Evolutionary conservation across 2,329 filamentous ascomycete species (phyloP).

Genomic region (Colletotrichum truncatum): DNA sequence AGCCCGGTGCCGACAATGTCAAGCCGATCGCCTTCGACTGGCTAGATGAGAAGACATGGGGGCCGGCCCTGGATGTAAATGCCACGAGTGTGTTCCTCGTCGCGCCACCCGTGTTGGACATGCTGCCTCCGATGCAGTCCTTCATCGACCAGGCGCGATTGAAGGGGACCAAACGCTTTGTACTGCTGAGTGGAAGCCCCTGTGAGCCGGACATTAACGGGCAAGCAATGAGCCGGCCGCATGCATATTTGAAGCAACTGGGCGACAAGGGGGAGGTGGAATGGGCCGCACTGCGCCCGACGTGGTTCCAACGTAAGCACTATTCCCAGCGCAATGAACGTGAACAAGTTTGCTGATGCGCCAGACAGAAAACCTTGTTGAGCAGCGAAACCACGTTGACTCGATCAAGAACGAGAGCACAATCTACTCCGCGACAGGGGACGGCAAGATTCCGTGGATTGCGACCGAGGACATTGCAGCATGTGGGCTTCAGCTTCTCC

Average conservation of each 20-base stretch:
- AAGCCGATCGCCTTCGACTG: slow-evolving; percentile 53
- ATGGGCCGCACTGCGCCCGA: slow-evolving; percentile 54
- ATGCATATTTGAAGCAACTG: slow-evolving; percentile 47
- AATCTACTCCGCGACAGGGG: slow-evolving; percentile 52
- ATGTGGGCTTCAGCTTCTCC: slow-evolving; percentile 51
- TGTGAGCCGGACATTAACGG: slow-evolving; percentile 43
- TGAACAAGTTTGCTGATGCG: neutral
- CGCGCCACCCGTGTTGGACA: slow-evolving; percentile 43
- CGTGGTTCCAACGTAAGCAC: slow-evolving; percentile 56
- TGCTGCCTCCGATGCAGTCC: slow-evolving; percentile 42
- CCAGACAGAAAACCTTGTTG: slow-evolving; percentile 54
- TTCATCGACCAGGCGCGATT: slow-evolving; percentile 52
- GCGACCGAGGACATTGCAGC: slow-evolving; percentile 56
- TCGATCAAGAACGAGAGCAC: slow-evolving; percentile 48
- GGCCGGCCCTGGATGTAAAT: slow-evolving; percentile 38
- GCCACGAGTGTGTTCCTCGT: slow-evolving; percentile 49
- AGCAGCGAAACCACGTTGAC: slow-evolving; percentile 35
- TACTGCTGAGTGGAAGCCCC: slow-evolving; percentile 51
- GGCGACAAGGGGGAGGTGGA: slow-evolving; percentile 45
- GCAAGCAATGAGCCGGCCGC: slow-evolving; percentile 45
- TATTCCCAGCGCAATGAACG: neutral
- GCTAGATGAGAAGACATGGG: slow-evolving; percentile 50
- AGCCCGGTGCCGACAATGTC: slow-evolving; percentile 25
- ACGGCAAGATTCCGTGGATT: slow-evolving; percentile 57
- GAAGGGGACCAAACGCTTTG: slow-evolving; percentile 50